Evolutionary conservation across 495 filamentous ascomycete genomes (phyloP).

Genomic region (Neurospora sp.): DNA sequence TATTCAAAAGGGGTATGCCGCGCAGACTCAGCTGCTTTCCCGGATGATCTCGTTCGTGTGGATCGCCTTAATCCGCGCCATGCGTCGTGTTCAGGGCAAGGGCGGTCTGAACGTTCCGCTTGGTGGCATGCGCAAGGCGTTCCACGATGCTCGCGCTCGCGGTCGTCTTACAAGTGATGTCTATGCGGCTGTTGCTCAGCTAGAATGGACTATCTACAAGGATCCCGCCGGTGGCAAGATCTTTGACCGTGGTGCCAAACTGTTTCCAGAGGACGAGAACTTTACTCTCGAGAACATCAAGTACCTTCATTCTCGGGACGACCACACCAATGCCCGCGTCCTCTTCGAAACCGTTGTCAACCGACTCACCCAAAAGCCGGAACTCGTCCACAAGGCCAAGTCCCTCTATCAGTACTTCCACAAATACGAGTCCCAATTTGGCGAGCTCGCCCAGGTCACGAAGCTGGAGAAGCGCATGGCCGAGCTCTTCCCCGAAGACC

Average conservation of each 20-base stretch:
- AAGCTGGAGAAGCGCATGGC: slow-evolving; percentile 88
- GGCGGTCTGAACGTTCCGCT: slow-evolving; percentile 52
- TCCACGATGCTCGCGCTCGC: slow-evolving; percentile 72
- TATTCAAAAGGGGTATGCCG: slow-evolving; percentile 57
- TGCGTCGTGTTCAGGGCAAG: slow-evolving; percentile 90
- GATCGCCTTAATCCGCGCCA: slow-evolving; percentile 88
- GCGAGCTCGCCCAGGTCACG: slow-evolving; percentile 77
- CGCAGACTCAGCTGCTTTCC: slow-evolving; percentile 61
- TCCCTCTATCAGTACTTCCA: slow-evolving; percentile 83
- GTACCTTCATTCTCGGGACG: slow-evolving; percentile 80
- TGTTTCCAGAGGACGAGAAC: slow-evolving; percentile 84
- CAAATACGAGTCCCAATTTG: slow-evolving; percentile 87
- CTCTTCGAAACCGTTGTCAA: slow-evolving; percentile 89
- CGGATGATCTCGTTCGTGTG: slow-evolving; percentile 80
- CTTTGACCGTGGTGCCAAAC: slow-evolving; percentile 82
- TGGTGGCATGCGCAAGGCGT: slow-evolving; percentile 73
- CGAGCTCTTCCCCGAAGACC: slow-evolving; percentile 82
- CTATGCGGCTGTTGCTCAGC: slow-evolving; percentile 81
- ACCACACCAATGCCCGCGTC: slow-evolving; percentile 86
- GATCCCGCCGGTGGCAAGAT: slow-evolving; percentile 86
- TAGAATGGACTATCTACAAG: slow-evolving; percentile 93
- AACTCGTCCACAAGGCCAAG: slow-evolving; percentile 64
- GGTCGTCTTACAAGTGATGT: slow-evolving; percentile 87
- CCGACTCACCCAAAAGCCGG: slow-evolving; percentile 61
- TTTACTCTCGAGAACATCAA: slow-evolving; percentile 93